Base-by-base conservation (phyloP, 2,329 filamentous ascomycete genomes). In the Ophiosphaerella korrae region DNA sequence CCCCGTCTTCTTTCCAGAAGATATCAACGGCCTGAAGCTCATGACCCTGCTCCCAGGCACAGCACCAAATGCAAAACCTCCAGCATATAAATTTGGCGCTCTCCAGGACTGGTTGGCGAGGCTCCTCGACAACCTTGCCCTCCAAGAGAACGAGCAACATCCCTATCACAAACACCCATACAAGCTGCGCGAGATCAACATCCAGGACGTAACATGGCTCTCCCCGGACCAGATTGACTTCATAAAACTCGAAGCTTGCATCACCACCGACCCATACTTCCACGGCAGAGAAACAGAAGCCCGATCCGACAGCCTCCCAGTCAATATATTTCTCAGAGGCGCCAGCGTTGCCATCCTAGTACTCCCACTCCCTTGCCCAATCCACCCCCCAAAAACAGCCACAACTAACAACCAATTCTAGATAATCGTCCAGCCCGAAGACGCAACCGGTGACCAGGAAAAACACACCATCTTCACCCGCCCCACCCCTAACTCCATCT, bases 261-360 rank as follows among this genome's bases (percentile, higher is more conserved):
- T 86, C n/a, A 78, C 77, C 2, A 84, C 82, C 54, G 74, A 78
- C 11, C 40, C 73, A 8, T 80, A 77, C 5, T 11, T 58, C 0
- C 52, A 64, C 35, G 55, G 53, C 2, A 54, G 47, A 0, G 54
- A 52, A 18, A 46, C 52, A 7, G 52, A 54, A 3, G 29, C 35
- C 8, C n/a, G 46, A 37, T 11, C 13, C 2, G 78, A 82, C 53
- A 77, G 71, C 50, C 71, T 85, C 2, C 82, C 83, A 1, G 83
- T 82, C 2, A 78, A 79, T 40, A 78, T 85, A 2, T 85, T 85
- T 55, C 65, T 86, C 48, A 72, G 83, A 34, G 83, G 83, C 7
- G 82, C 82, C 2, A 84, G 81, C 68, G 81, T 85, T 1, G 82
- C 75, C 7, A 81, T 85, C 70, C 67, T 86, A 49, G 81, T 82